These are phyloP conservation scores for Fabrea salina DNA, from an alignment of 169 alveolate species.

Conservation along the genomic window DNA sequence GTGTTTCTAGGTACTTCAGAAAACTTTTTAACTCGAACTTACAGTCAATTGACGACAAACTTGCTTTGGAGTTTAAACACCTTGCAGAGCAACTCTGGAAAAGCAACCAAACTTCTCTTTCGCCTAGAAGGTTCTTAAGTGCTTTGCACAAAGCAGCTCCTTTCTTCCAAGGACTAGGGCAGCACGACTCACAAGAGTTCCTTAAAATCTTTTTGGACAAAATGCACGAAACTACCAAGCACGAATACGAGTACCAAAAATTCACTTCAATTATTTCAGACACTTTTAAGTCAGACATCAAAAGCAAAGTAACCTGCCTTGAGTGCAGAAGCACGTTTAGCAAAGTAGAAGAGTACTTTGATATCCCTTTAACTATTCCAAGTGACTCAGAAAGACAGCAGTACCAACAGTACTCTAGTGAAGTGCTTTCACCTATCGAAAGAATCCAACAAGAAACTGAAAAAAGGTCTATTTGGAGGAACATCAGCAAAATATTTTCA, in stretches of 20 bases:
- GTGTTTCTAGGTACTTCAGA: constrained; percentile 31
- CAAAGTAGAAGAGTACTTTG: constrained; percentile 27
- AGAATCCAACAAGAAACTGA: background rate
- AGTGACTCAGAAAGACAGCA: background rate
- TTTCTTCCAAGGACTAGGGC: constrained; percentile 30
- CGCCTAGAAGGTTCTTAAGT: constrained; percentile 19
- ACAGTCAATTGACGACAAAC: background rate
- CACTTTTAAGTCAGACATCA: background rate
- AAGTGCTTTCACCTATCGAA: background rate
- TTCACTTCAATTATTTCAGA: constrained; percentile 23
- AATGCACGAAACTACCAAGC: constrained; percentile 27
- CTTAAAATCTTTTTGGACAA: constrained; percentile 29
- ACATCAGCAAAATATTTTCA: constrained; percentile 4
- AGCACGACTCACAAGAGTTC: constrained; percentile 48
- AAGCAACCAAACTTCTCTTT: background rate
- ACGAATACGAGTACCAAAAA: background rate
- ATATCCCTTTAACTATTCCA: constrained; percentile 33
- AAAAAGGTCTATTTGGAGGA: background rate
- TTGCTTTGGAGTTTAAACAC: background rate
- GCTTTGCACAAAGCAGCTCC: constrained; percentile 11
- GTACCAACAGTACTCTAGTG: background rate
- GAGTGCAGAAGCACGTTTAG: background rate
- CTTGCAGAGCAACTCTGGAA: background rate
- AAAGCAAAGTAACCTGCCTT: constrained; percentile 22
- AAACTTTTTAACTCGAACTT: background rate